Evolutionary conservation across 306 rosid species (phyloP).

Genomic region (Sindora glabra): DNA sequence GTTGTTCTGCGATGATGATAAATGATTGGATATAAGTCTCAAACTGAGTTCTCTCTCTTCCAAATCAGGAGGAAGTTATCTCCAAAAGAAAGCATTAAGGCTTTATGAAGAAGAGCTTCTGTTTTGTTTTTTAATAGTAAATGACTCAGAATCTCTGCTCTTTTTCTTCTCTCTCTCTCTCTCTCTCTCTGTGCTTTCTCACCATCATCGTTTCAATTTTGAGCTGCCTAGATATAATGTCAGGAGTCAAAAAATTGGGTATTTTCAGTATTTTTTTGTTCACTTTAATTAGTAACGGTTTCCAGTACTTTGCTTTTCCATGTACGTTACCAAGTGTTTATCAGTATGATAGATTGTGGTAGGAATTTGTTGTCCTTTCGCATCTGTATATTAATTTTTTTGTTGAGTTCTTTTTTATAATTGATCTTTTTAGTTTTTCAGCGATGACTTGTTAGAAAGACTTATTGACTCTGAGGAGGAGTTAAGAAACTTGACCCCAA

Average conservation of each 20-base stretch:
- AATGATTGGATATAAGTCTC: not conserved
- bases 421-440: constrained; percentile 37
- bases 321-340: not conserved
- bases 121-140: not conserved
- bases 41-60: not conserved
- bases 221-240: not conserved
- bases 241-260: not conserved
- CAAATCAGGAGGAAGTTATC: not conserved
- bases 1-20: not conserved
- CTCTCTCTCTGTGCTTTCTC: not conserved
- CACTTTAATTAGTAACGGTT: not conserved
- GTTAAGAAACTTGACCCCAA: constrained; percentile 50
- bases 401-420: not conserved
- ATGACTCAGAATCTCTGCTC: not conserved
- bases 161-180: not conserved
- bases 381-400: not conserved
- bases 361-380: not conserved
- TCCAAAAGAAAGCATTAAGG: not conserved
- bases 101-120: not conserved
- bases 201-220: not conserved
- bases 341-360: constrained; percentile 6
- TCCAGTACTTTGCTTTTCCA: constrained; percentile 7
- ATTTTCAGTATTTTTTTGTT: not conserved
- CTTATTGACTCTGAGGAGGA: constrained; percentile 54
- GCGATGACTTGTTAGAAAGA: constrained; percentile 71